Evolutionary conservation across 2,329 filamentous ascomycete genomes (phyloP).

Genomic region (Pseudogymnoascus sp.): DNA sequence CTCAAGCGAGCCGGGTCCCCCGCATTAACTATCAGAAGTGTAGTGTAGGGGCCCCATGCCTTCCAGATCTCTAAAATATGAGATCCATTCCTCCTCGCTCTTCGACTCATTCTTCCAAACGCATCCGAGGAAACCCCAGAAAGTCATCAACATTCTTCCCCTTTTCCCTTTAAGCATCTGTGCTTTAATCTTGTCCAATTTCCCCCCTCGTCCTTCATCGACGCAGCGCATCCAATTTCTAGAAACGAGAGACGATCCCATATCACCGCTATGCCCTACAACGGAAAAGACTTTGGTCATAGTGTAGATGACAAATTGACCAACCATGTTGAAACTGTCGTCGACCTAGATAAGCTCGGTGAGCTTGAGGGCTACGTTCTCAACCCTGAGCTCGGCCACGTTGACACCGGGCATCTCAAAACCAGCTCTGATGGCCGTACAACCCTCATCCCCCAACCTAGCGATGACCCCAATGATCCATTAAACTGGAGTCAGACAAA

Average conservation of each 20-base stretch:
- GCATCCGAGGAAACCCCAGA: not conserved
- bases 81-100: not conserved
- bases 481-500: slow-evolving; percentile 38
- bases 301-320: not conserved
- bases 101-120: not conserved
- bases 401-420: slow-evolving; percentile 40
- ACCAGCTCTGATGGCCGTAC: slow-evolving; percentile 43
- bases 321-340: not conserved
- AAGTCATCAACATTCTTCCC: not conserved
- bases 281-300: not conserved
- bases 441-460: slow-evolving; percentile 34
- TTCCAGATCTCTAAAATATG: not conserved
- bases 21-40: not conserved
- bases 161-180: not conserved
- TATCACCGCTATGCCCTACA: not conserved
- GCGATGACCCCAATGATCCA: slow-evolving; percentile 41
- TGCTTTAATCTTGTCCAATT: not conserved
- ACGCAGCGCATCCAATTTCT: not conserved
- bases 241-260: not conserved
- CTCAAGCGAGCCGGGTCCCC: not conserved
- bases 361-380: slow-evolving; percentile 13
- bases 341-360: slow-evolving; percentile 13
- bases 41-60: not conserved
- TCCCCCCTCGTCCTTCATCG: not conserved
- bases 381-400: not conserved